Conservation (phyloP, 2,329 filamentous ascomycete genomes). For the Nemania abortiva region DNA sequence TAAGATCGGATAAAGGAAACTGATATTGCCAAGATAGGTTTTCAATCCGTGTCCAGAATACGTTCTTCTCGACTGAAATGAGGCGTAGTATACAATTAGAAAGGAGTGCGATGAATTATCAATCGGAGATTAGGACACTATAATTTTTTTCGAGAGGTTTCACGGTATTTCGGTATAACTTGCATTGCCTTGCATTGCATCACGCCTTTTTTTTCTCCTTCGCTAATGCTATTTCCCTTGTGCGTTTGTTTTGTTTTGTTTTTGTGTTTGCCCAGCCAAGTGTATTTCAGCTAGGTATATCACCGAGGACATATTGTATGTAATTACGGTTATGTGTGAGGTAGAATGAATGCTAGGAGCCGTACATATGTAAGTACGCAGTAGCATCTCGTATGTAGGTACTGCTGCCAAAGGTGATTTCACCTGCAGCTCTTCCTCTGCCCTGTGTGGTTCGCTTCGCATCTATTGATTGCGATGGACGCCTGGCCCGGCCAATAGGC, state of each 20-base stretch:
- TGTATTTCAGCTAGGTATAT: slow-evolving; percentile 1
- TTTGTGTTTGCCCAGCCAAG: neutral
- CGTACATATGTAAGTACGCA: neutral
- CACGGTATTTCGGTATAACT: neutral
- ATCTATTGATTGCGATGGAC: slow-evolving; percentile 6
- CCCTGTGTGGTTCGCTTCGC: slow-evolving; percentile 6
- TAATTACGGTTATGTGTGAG: slow-evolving; percentile 2
- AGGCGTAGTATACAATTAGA: neutral
- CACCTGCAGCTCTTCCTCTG: slow-evolving; percentile 2
- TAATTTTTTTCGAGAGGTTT: neutral
- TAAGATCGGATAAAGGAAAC: neutral
- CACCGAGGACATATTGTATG: neutral
- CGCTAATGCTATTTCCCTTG: neutral
- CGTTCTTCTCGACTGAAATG: neutral
- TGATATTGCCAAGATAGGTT: neutral
- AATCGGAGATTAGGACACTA: neutral
- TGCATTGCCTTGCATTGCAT: neutral
- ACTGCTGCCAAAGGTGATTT: neutral
- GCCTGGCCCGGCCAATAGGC: slow-evolving; percentile 17
- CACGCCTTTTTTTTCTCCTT: neutral
- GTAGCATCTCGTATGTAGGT: neutral
- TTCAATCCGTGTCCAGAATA: neutral
- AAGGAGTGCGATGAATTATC: neutral
- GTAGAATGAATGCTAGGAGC: neutral
- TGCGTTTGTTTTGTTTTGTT: neutral